Conservation (phyloP, 768 basidiomycete genomes). For the Russula ochroleuca region DNA sequence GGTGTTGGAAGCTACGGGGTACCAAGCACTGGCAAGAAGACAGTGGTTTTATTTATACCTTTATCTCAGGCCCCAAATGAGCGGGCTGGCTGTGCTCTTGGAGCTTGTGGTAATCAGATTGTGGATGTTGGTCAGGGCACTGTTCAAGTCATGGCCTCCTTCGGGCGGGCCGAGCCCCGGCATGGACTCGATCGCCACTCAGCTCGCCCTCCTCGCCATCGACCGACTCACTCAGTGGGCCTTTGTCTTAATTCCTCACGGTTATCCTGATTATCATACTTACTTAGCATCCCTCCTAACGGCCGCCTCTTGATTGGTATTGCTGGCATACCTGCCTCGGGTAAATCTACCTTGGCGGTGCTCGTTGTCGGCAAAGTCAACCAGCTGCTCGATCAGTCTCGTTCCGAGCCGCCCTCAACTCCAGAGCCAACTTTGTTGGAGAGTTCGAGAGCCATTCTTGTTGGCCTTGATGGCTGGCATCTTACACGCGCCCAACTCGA, state of each 20-base stretch:
- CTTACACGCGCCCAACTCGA: conserved; percentile 75
- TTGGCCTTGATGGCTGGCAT: conserved; percentile 93
- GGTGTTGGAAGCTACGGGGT: neutral
- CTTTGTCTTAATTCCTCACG: neutral
- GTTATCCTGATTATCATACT: neutral
- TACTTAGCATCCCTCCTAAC: conserved; percentile 30
- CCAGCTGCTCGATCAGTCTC: conserved; percentile 33
- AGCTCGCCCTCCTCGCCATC: conserved; percentile 7
- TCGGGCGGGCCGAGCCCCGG: too few species aligned
- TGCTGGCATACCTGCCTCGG: conserved; percentile 78
- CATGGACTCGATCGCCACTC: conserved; percentile 8
- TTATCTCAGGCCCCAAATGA: neutral
- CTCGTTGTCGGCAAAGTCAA: conserved; percentile 55
- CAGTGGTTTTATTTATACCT: neutral
- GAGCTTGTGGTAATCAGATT: neutral
- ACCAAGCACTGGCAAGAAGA: neutral
- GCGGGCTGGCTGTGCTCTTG: neutral
- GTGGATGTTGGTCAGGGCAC: too few species aligned
- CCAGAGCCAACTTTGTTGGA: neutral
- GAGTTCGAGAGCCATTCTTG: conserved; percentile 47
- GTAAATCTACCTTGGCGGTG: conserved; percentile 75
- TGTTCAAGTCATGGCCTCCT: too few species aligned
- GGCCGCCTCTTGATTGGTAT: conserved; percentile 65
- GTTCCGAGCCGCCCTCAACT: neutral
- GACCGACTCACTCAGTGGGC: conserved; percentile 13